phyloP scores from a whole-genome alignment of 805 yeast species.

The Lachancea quebecensis region DNA sequence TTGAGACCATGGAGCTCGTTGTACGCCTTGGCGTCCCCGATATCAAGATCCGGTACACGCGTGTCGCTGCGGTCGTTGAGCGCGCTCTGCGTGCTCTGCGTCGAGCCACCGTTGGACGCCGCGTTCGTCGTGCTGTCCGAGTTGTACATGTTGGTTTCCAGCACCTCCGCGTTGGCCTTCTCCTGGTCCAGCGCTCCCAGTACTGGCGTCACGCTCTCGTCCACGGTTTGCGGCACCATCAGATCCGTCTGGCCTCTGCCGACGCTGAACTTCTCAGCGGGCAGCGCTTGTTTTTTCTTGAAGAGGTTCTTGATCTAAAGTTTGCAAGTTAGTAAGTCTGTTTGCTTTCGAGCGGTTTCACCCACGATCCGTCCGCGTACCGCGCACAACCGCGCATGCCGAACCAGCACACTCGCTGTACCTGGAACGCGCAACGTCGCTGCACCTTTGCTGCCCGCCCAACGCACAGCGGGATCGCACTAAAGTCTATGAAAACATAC shows the following conservation, averaged over 20 bases:
- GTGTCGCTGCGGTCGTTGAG: slow-evolving; percentile 7
- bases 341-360: too few species aligned
- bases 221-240: neutral
- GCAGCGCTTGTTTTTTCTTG: slow-evolving; percentile 15
- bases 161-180: slow-evolving; percentile 2
- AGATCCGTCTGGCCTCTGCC: neutral
- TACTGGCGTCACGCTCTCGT: slow-evolving; percentile 4
- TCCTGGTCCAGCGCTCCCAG: neutral
- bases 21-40: neutral
- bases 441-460: too few species aligned
- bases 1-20: too few species aligned
- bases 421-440: too few species aligned
- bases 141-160: slow-evolving; percentile 1
- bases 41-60: neutral
- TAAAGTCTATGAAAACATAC: neutral
- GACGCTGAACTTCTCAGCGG: slow-evolving; percentile 1
- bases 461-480: too few species aligned
- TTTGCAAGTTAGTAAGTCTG: neutral
- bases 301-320: slow-evolving; percentile 14
- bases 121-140: slow-evolving; percentile 2
- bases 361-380: too few species aligned
- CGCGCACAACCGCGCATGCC: too few species aligned
- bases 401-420: too few species aligned
- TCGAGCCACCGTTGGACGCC: neutral
- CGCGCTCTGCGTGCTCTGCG: neutral